These are phyloP conservation scores for Neolentinus lepideus DNA, from an alignment of 1,284 basidiomycete genomes.

Conservation along the genomic window DNA sequence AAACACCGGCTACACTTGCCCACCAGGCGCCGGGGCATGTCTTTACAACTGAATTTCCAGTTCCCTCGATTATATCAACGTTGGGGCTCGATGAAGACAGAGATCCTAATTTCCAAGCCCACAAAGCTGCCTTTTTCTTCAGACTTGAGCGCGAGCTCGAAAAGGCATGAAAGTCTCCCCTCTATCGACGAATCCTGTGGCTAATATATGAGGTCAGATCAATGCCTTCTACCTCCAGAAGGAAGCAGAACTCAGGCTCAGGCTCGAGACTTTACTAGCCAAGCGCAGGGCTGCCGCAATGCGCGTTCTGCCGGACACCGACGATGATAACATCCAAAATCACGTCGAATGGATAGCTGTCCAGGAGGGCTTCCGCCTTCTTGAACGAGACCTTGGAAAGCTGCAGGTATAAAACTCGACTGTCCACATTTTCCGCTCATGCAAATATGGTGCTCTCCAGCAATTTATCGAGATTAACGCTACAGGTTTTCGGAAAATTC, in stretches of 20 bases:
- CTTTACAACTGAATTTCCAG: slow-evolving; percentile 28
- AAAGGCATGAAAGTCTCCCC: slow-evolving; percentile 54
- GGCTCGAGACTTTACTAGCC: slow-evolving; percentile 89
- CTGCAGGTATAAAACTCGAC: slow-evolving; percentile 60
- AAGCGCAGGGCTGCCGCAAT: slow-evolving; percentile 83
- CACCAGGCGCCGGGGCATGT: slow-evolving; percentile 15
- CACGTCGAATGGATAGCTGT: slow-evolving; percentile 90
- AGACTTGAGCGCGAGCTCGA: slow-evolving; percentile 97
- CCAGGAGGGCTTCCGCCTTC: slow-evolving; percentile 91
- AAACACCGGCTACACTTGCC: slow-evolving; percentile 1
- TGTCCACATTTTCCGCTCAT: slow-evolving; percentile 15
- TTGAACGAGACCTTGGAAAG: slow-evolving; percentile 96
- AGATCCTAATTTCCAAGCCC: slow-evolving; percentile 79
- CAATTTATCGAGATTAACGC: slow-evolving; percentile 99
- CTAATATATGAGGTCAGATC: slow-evolving; percentile 53
- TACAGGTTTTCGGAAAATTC: slow-evolving; percentile 94
- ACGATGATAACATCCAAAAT: slow-evolving; percentile 51
- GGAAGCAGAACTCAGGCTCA: slow-evolving; percentile 90
- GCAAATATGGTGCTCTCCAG: slow-evolving; percentile 33
- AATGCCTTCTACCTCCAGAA: slow-evolving; percentile 99
- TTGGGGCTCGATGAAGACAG: slow-evolving; percentile 61
- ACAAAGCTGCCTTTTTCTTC: slow-evolving; percentile 99
- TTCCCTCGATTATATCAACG: slow-evolving; percentile 50
- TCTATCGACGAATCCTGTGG: background rate
- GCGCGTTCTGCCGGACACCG: slow-evolving; percentile 59